Evolutionary conservation across 768 basidiomycete genomes (phyloP).

Genomic region (Lentinula raphanica): DNA sequence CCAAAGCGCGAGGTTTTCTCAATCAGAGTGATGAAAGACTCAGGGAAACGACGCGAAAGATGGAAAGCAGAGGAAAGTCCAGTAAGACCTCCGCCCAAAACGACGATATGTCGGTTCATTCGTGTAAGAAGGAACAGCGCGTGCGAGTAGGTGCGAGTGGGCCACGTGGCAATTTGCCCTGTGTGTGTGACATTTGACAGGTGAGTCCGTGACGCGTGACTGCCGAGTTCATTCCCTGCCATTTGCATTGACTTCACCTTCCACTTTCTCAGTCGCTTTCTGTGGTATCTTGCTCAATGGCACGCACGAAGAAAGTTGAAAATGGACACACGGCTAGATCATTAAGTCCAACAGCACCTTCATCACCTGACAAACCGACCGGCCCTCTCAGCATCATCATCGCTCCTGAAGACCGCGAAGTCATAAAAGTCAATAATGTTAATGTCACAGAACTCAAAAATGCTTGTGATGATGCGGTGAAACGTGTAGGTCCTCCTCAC

Average conservation of each 20-base stretch:
- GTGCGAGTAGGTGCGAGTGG: not conserved
- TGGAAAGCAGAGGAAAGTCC: conserved; percentile 82
- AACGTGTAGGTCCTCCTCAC: conserved; percentile 53
- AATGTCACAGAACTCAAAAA: conserved; percentile 59
- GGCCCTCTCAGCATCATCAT: conserved; percentile 50
- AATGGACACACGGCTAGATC: conserved; percentile 7
- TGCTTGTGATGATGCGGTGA: conserved; percentile 83
- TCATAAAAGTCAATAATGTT: conserved; percentile 57
- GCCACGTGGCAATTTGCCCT: not conserved
- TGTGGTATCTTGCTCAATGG: conserved; percentile 6
- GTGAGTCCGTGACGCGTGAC: too few relatives aligned
- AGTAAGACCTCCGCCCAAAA: conserved; percentile 78
- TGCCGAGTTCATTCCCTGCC: too few relatives aligned
- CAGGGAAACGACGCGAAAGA: conserved; percentile 61
- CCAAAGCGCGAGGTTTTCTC: conserved; percentile 65
- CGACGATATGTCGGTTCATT: conserved; percentile 38
- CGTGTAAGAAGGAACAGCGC: not conserved
- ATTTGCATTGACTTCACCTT: not conserved
- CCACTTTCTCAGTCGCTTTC: not conserved
- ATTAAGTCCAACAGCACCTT: conserved; percentile 8
- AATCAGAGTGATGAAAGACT: conserved; percentile 55
- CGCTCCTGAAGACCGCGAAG: conserved; percentile 41
- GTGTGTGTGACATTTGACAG: too few relatives aligned
- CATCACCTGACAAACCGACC: conserved; percentile 40
- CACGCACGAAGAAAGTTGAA: conserved; percentile 11